Evolutionary conservation across 1,284 basidiomycete species (phyloP), one percentile per base, ranked within the genome.

Genomic region (Ustilago hordei): DNA sequence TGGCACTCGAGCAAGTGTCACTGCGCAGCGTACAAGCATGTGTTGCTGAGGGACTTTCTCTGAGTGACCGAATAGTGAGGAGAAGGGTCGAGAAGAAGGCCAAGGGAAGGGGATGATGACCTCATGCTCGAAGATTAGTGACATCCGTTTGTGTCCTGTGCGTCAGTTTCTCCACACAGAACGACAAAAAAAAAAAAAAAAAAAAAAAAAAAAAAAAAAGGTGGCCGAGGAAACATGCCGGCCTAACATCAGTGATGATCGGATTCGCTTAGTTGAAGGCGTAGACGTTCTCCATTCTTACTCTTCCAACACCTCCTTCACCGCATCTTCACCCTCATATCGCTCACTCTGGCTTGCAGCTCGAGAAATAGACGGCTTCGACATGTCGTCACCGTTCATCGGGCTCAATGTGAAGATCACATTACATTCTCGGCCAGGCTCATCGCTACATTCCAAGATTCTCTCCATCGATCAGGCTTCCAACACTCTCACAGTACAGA

Each of bases 401-500:
- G 74, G 74, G 56, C 69, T 76, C 11, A 58, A 64, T 8, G 74
- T 76, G 48, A 76, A 76, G 62, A 62, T 76, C 39, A 65, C 74
- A 7, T 50, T 76, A 39, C 69, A 76, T 54, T 69, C 74, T 7
- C 62, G 60, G 52, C 69, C 69, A 1, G 69, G 60, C 45, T 47
- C 61, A 1, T 38, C 48, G 13, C 35, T 76, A 0, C 58, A 76
- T 8, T 69, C 69, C n/a, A 76, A 69, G 56, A 76, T 76, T 36
- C 62, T 76, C 13, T 64, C 74, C 23, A 71, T 76, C 55, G 74
- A 76, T 38, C 69, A 66, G 38, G 59, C 74, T 1, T 32, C 61
- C 62, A 76, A 76, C 60, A 71, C 74, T 5, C 69, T 76, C 59
- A 72, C 74, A n/a, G 61, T 76, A 8, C 62, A 76, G 52, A 76